Evolutionary conservation across 1,284 basidiomycete species (phyloP).

Genomic region (Golubevia pallescens): DNA sequence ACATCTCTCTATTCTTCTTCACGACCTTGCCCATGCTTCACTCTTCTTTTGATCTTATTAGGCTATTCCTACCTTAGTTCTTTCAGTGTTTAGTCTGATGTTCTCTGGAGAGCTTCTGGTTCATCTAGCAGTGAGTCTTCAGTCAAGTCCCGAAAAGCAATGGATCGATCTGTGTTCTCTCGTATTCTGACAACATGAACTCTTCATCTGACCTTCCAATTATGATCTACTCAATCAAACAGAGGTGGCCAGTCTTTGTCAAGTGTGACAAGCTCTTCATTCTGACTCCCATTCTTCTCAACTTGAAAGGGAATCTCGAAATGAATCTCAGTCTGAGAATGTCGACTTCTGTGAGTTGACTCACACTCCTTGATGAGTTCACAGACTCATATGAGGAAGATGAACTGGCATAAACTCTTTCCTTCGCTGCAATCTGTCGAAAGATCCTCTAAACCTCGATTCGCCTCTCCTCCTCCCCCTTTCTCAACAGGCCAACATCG

Average conservation of each 20-base stretch:
- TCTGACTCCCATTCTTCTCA: slow-evolving; percentile 91
- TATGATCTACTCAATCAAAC: too few species aligned
- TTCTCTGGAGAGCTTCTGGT: slow-evolving; percentile 52
- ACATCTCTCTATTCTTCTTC: neutral
- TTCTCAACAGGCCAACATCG: slow-evolving; percentile 71
- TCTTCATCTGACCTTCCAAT: too few species aligned
- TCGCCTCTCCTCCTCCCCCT: slow-evolving; percentile 42
- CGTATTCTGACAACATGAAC: too few species aligned
- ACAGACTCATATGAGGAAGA: too few species aligned
- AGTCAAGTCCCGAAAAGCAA: too few species aligned
- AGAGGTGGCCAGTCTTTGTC: slow-evolving; percentile 88
- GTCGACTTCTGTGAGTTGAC: slow-evolving; percentile 65
- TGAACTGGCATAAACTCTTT: slow-evolving; percentile 8
- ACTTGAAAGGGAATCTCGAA: slow-evolving; percentile 94
- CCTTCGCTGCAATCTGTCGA: too few species aligned
- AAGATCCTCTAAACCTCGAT: too few species aligned
- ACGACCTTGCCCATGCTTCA: neutral
- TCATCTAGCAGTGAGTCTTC: slow-evolving; percentile 32
- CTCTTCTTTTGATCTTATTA: too few species aligned
- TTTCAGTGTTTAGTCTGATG: slow-evolving; percentile 45
- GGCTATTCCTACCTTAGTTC: slow-evolving; percentile 41
- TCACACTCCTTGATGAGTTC: too few species aligned
- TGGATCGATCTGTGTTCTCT: too few species aligned
- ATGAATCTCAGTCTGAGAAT: slow-evolving; percentile 75
- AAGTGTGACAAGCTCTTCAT: slow-evolving; percentile 94